Conservation (phyloP, 805 yeast species). For the Candida berthetii region DNA sequence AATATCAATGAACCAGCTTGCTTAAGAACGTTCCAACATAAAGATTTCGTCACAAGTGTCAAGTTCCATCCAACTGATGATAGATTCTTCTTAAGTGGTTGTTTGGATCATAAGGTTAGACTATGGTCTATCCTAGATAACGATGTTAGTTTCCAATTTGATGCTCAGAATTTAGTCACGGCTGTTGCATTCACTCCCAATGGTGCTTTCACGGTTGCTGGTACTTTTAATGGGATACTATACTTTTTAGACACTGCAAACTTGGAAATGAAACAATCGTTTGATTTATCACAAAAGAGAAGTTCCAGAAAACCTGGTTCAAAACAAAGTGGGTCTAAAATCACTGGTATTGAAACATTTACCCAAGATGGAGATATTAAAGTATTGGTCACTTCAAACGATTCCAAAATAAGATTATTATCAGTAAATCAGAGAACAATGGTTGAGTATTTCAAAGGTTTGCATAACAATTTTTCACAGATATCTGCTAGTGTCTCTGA, state of each 20-base stretch:
- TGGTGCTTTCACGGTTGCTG: constrained; percentile 53
- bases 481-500: constrained; percentile 62
- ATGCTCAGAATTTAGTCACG: constrained; percentile 64
- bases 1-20: constrained; percentile 64
- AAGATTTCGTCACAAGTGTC: constrained; percentile 79
- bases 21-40: constrained; percentile 58
- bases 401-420: constrained; percentile 68
- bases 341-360: constrained; percentile 69
- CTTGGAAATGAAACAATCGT: constrained; percentile 37
- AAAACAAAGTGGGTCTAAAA: constrained; percentile 40
- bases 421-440: constrained; percentile 47
- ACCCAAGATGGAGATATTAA: constrained; percentile 28
- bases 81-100: constrained; percentile 77
- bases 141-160: constrained; percentile 52
- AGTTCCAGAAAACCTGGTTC: constrained; percentile 1
- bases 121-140: constrained; percentile 84
- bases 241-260: constrained; percentile 58
- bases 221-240: constrained; percentile 74
- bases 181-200: constrained; percentile 70
- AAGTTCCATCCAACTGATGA: constrained; percentile 84
- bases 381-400: constrained; percentile 70
- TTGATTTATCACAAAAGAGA: constrained; percentile 38
- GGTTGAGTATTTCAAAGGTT: constrained; percentile 69
- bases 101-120: constrained; percentile 67
- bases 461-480: constrained; percentile 63